Base-by-base conservation (phyloP, 441 rosid genomes). In the Arabidopsis hybrid region DNA sequence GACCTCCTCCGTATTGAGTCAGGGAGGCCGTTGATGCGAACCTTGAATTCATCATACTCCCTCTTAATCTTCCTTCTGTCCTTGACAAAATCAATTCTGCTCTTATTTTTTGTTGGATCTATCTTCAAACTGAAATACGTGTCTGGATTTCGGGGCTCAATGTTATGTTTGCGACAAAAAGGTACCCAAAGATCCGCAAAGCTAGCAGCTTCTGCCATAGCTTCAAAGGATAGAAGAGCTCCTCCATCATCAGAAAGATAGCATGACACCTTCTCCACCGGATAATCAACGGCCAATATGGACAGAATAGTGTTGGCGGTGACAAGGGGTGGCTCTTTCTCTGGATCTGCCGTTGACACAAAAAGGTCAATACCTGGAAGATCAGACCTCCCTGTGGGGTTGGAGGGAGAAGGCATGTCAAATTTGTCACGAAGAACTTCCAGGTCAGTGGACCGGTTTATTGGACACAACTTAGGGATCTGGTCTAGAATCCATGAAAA, bases 401-500 rank as follows among this genome's bases (percentile, higher is more conserved):
- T 94, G 7, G 94, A 86, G 0, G 97, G 95, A 13, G 95, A 90
- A 7, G 97, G 91, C 87, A 84, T 60, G 21, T 92, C 99, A 43
- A 92, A 94, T 84, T 94, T 94, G 75, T 94, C 97, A 1, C 76
- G 86, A 40, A 92, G 90, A 45, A 84, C 87, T 55, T 84, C 88
- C 21, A 94, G 92, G 64, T 94, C 97, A 0, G 97, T 92, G 34
- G 97, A 83, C 9, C 94, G 95, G 71, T 89, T 90, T 59, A 92
- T 66, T 6, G 97, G 99, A 67, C 80, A 71, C 43, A 94, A 68
- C 83, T 94, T 94, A 0, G 99, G 99, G 39, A 94, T 50, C 63
- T 89, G 92, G 85, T 94, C 97, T n/a, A 94, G 85, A 57, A 94
- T 83, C 99, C 97, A 94, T 2, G 99, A 94, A 74, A 94, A 90